A percentile compares a stretch with the other conserved stretches of the same genome.
phyloP scores from a whole-genome alignment of 23 red algal species.

The Cyanidiococcus yangmingshanensis region DNA sequence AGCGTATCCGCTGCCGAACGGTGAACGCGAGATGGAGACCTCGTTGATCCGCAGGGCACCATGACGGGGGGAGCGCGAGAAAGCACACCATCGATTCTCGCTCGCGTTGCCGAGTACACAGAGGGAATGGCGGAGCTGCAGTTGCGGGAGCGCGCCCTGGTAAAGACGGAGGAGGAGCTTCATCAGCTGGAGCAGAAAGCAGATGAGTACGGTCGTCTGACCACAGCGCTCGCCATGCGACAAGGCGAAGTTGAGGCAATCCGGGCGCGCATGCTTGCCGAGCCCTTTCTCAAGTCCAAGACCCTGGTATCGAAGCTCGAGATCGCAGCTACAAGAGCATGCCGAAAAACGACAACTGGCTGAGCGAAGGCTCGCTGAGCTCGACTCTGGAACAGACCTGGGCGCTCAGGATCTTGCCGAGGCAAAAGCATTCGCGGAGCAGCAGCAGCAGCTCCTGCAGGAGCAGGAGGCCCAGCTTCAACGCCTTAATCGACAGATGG shows the following conservation, averaged over 20 bases:
- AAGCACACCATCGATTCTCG: neutral
- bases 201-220: neutral
- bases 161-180: neutral
- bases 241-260: neutral
- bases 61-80: conserved; percentile 50
- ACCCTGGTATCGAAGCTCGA: neutral
- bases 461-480: neutral
- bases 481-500: neutral
- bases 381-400: neutral
- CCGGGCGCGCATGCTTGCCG: neutral
- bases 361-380: neutral
- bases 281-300: neutral
- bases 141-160: conserved; percentile 12
- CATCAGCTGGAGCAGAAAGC: neutral
- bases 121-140: neutral
- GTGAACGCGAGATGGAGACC: conserved; percentile 88
- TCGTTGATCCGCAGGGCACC: conserved; percentile 82
- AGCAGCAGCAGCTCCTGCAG: neutral
- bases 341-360: neutral
- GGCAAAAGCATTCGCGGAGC: neutral
- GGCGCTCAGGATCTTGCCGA: conserved; percentile 16
- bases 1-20: conserved; percentile 40
- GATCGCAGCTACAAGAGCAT: conserved; percentile 33
- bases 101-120: neutral
- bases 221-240: neutral